Percentiles rank a stretch among this genome's conserved stretches.
Conservation (phyloP, 2,329 filamentous ascomycete genomes). For the Colletotrichum sp. region DNA sequence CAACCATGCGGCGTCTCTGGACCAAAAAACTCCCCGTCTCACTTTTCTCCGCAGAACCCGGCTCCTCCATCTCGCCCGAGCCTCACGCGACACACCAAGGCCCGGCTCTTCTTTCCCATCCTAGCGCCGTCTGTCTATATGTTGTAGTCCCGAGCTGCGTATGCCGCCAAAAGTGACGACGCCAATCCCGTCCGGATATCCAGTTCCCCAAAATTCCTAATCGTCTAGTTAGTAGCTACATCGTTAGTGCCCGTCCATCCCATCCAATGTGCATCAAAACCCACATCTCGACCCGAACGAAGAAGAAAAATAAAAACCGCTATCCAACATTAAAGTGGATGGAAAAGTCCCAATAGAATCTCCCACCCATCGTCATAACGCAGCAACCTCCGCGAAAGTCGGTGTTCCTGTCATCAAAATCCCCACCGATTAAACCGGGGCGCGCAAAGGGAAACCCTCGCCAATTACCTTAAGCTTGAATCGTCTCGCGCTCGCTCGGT, state of each 20-base stretch:
- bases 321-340: neutral
- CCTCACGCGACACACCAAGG: neutral
- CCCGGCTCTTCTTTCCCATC: neutral
- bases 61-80: neutral
- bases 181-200: neutral
- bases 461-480: neutral
- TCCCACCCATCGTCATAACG: neutral
- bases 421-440: neutral
- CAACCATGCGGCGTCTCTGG: neutral
- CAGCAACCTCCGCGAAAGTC: neutral
- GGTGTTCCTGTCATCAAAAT: neutral
- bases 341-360: neutral
- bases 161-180: neutral
- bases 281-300: neutral
- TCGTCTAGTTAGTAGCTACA: neutral
- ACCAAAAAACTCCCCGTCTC: neutral
- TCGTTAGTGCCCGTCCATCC: neutral
- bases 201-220: neutral
- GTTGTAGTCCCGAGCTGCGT: neutral
- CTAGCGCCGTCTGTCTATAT: neutral
- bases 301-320: neutral
- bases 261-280: neutral
- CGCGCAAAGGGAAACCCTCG: neutral
- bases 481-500: neutral
- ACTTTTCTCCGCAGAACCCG: neutral